These are phyloP conservation scores for Umbelopsis sp. DNA, from an alignment of 371 early-diverging fungal species.

Conservation along the genomic window DNA sequence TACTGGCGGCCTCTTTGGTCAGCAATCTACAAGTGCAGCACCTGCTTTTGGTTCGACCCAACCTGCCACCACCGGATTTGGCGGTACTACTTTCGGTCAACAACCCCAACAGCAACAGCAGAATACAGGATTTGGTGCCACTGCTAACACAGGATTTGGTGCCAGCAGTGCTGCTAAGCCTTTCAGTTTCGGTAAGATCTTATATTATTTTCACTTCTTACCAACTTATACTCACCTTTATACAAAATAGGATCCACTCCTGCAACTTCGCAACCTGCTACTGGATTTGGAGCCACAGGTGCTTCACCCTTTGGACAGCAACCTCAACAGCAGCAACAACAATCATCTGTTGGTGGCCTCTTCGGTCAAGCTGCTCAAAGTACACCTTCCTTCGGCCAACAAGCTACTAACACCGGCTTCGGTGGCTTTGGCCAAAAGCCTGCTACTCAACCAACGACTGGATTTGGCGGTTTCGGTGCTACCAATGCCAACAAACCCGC, in stretches of 20 bases:
- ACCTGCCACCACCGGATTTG: constrained; percentile 34
- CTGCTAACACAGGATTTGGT: constrained; percentile 30
- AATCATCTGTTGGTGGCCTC: constrained; percentile 28
- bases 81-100: constrained; percentile 29
- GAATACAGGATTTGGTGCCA: constrained; percentile 19
- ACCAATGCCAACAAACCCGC: constrained; percentile 55
- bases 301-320: constrained; percentile 34
- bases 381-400: constrained; percentile 33
- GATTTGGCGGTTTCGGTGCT: constrained; percentile 52
- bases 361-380: constrained; percentile 43
- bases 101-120: constrained; percentile 12
- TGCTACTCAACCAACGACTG: constrained; percentile 42
- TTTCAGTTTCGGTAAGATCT: constrained; percentile 37
- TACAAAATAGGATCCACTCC: constrained; percentile 23
- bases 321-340: constrained; percentile 24
- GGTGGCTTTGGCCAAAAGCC: constrained; percentile 40
- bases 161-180: constrained; percentile 36
- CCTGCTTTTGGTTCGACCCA: constrained; percentile 38
- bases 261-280: constrained; percentile 27
- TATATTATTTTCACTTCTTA: not conserved
- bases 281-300: constrained; percentile 41
- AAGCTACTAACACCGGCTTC: constrained; percentile 28
- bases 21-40: constrained; percentile 24
- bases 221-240: not conserved
- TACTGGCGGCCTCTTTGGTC: constrained; percentile 25